phyloP scores from a whole-genome alignment of 1,139 yeast genomes.

The Suhomyces maxii region DNA sequence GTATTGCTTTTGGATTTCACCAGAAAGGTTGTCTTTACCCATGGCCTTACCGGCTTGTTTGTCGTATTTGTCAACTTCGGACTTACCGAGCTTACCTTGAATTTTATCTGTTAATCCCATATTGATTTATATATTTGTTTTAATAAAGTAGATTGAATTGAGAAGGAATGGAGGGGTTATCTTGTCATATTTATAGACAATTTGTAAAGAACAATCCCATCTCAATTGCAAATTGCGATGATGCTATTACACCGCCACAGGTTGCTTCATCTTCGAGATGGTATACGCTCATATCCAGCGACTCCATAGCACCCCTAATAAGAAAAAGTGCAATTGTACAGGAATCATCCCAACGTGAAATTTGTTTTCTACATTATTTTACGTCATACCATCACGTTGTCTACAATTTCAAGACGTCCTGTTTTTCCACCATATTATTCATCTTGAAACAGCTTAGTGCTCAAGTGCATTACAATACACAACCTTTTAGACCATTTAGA shows the following conservation, averaged over 20 bases:
- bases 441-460: too few relatives aligned
- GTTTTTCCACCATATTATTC: too few relatives aligned
- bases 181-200: background rate
- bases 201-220: too few relatives aligned
- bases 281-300: background rate
- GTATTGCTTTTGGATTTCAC: conserved; percentile 26
- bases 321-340: background rate
- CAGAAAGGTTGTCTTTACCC: conserved; percentile 26
- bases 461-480: too few relatives aligned
- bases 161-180: background rate
- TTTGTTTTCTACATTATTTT: background rate
- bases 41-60: conserved; percentile 23
- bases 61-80: conserved; percentile 17
- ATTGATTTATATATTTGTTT: background rate
- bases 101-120: conserved; percentile 42
- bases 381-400: background rate
- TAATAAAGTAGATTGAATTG: background rate
- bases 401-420: background rate
- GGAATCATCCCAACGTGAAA: background rate
- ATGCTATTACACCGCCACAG: background rate
- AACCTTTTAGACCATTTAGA: background rate
- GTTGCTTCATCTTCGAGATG: background rate
- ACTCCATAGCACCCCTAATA: background rate
- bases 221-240: too few relatives aligned
- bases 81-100: conserved; percentile 29